These are phyloP conservation scores for Galerina marginata DNA, from an alignment of 768 basidiomycete genomes.

Conservation along the genomic window DNA sequence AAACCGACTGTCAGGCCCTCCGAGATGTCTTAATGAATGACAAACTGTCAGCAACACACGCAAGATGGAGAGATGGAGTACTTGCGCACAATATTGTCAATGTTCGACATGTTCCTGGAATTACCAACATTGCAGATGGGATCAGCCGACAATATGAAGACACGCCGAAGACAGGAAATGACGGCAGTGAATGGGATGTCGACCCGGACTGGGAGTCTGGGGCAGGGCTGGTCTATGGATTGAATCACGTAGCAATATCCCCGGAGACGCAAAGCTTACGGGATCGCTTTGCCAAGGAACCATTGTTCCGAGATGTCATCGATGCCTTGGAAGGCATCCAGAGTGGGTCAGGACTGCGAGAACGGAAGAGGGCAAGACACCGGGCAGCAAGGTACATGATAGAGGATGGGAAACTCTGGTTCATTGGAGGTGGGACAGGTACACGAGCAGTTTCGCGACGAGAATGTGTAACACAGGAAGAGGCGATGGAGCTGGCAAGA, in stretches of 20 bases:
- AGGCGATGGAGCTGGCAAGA: neutral
- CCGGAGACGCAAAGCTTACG: too few relatives aligned
- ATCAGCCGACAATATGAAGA: conserved; percentile 28
- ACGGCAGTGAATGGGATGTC: conserved; percentile 35
- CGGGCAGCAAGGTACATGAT: conserved; percentile 27
- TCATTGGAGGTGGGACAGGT: conserved; percentile 14
- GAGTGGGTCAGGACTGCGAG: conserved; percentile 19
- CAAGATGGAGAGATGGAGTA: conserved; percentile 40
- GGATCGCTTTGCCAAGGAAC: too few relatives aligned
- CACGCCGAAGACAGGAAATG: conserved; percentile 7
- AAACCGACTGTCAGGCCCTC: conserved; percentile 41
- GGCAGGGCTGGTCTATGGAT: too few relatives aligned
- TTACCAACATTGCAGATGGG: conserved; percentile 27
- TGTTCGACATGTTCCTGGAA: conserved; percentile 15
- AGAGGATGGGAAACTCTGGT: conserved; percentile 31
- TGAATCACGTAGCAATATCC: too few relatives aligned
- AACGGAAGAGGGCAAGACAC: conserved; percentile 23
- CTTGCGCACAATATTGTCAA: conserved; percentile 30
- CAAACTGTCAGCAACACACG: conserved; percentile 34
- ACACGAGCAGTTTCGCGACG: conserved; percentile 11
- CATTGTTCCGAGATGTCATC: neutral
- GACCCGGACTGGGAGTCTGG: too few relatives aligned
- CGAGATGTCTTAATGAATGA: conserved; percentile 30
- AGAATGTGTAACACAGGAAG: too few relatives aligned
- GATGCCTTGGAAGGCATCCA: conserved; percentile 12